Evolutionary conservation across 2,329 filamentous ascomycete genomes (phyloP).

Genomic region (Penicillium sp.): DNA sequence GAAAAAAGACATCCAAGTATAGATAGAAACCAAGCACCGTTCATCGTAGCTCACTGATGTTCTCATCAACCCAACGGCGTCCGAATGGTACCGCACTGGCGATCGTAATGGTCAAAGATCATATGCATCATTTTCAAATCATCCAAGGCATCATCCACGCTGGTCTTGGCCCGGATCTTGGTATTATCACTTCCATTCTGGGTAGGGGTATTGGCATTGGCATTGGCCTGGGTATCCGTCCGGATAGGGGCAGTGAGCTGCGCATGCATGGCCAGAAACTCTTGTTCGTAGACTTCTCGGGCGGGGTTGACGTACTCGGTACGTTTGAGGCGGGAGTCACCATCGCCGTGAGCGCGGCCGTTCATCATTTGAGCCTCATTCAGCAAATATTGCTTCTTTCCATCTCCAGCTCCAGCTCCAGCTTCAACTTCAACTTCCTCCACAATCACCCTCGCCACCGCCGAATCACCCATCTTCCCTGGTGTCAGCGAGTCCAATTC

Average conservation of each 20-base stretch:
- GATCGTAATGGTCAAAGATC: constrained; percentile 34
- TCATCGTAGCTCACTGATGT: not conserved
- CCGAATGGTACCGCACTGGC: constrained; percentile 31
- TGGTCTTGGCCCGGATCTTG: constrained; percentile 26
- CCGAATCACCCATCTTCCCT: constrained; percentile 41
- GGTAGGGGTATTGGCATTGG: too few relatives aligned
- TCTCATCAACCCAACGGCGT: constrained; percentile 25
- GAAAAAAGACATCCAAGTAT: too few relatives aligned
- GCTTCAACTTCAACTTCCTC: constrained; percentile 22
- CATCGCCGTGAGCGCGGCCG: constrained; percentile 1
- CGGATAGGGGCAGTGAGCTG: constrained; percentile 27
- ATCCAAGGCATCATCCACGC: constrained; percentile 30
- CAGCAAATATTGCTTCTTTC: too few relatives aligned
- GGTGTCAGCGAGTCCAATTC: constrained; percentile 36
- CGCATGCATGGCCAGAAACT: constrained; percentile 33
- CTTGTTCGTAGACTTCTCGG: constrained; percentile 34
- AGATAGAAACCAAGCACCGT: too few relatives aligned
- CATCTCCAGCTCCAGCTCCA: not conserved
- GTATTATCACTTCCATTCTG: not conserved
- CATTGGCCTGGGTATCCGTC: not conserved
- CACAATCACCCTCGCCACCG: constrained; percentile 45
- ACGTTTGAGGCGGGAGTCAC: constrained; percentile 11
- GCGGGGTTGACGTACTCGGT: constrained; percentile 29
- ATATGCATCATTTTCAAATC: constrained; percentile 33
- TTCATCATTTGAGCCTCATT: not conserved